phyloP scores from a whole-genome alignment of 306 rosid species.

The Cicer cuneatum region DNA sequence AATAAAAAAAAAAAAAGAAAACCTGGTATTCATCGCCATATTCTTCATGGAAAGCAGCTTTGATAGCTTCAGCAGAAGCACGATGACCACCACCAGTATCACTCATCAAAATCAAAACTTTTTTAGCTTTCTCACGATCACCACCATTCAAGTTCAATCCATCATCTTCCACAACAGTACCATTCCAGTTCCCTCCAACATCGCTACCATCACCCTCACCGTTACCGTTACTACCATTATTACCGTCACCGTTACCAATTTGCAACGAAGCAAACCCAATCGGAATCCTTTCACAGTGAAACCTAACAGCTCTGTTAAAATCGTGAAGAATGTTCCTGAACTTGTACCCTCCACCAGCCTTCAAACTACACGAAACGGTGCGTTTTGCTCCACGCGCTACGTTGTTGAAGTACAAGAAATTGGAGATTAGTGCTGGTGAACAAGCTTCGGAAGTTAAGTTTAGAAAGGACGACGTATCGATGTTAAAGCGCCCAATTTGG shows the following conservation, averaged over 20 bases:
- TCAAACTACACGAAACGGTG: conserved; percentile 58
- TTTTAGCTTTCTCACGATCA: conserved; percentile 55
- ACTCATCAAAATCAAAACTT: conserved; percentile 94
- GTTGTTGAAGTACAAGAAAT: conserved; percentile 54
- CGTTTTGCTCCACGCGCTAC: conserved; percentile 32
- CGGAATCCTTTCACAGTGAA: conserved; percentile 71
- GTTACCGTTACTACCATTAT: background rate
- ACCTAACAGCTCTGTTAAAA: conserved; percentile 67
- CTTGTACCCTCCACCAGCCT: conserved; percentile 44
- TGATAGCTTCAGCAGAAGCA: conserved; percentile 98
- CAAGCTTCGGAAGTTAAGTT: conserved; percentile 51
- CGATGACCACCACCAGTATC: conserved; percentile 99
- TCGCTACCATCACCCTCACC: conserved; percentile 27
- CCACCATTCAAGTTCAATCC: conserved; percentile 51
- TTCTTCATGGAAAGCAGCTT: conserved; percentile 79
- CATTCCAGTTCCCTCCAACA: conserved; percentile 45
- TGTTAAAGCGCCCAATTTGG: conserved; percentile 61
- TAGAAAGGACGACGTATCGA: conserved; percentile 48
- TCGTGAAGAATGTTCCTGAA: conserved; percentile 56
- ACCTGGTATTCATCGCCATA: conserved; percentile 90
- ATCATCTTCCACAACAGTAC: conserved; percentile 41
- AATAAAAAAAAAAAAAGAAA: background rate
- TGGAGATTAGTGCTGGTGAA: conserved; percentile 45
- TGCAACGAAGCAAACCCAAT: conserved; percentile 80
- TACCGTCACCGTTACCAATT: conserved; percentile 28